Percentiles rank a stretch among this genome's conserved stretches.
Evolutionary conservation across 306 rosid species (phyloP).

Genomic region (Purshia tridentata): DNA sequence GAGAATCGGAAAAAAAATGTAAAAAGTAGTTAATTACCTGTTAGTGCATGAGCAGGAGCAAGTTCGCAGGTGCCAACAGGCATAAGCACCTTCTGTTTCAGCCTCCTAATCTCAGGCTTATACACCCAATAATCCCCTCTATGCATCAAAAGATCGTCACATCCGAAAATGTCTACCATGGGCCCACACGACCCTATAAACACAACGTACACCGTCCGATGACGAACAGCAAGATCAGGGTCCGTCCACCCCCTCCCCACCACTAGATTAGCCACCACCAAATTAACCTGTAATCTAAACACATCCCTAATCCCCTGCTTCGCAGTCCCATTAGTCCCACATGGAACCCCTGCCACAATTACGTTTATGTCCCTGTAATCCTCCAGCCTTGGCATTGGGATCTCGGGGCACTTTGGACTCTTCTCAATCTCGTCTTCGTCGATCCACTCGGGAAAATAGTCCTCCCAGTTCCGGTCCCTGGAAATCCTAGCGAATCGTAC

Average conservation of each 20-base stretch:
- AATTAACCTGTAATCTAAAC: constrained; percentile 66
- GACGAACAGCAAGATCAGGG: neutral
- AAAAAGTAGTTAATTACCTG: no score
- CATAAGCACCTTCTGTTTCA: constrained; percentile 63
- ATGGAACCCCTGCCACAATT: constrained; percentile 58
- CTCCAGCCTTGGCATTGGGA: constrained; percentile 49
- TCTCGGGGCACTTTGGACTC: constrained; percentile 50
- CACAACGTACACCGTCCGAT: constrained; percentile 53
- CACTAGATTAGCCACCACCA: constrained; percentile 73
- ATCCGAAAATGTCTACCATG: constrained; percentile 81
- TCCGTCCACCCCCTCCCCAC: constrained; percentile 47
- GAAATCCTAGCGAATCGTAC: constrained; percentile 36
- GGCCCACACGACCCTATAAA: constrained; percentile 74
- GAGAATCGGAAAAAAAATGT: no score
- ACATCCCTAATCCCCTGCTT: constrained; percentile 50
- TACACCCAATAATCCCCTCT: constrained; percentile 51
- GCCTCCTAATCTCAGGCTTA: constrained; percentile 54
- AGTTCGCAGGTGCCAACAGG: constrained; percentile 78
- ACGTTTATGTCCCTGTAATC: constrained; percentile 49
- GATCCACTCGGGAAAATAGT: constrained; percentile 64
- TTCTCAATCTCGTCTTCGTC: constrained; percentile 47
- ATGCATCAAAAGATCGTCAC: constrained; percentile 65
- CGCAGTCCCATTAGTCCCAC: constrained; percentile 26
- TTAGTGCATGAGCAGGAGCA: constrained; percentile 53
- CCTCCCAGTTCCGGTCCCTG: constrained; percentile 44